Conservation (phyloP, 2,329 filamentous ascomycete genomes). For the Penicillium sp. region DNA sequence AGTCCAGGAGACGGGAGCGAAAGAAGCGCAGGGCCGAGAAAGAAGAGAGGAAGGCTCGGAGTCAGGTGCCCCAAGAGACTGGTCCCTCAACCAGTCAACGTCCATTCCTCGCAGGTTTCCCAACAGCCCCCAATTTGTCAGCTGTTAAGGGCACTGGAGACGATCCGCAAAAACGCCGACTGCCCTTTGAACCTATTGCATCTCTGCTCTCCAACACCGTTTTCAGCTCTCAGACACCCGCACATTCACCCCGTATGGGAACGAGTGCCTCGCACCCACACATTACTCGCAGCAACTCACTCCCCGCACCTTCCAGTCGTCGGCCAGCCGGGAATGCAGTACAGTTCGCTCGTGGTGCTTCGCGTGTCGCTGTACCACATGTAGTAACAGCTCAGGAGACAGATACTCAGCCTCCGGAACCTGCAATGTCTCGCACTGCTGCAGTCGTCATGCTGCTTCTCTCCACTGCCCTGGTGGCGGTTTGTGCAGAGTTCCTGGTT, state of each 20-base stretch:
- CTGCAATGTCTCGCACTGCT: conserved; percentile 54
- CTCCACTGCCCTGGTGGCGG: conserved; percentile 57
- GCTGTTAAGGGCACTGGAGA: conserved; percentile 11
- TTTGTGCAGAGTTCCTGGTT: conserved; percentile 69
- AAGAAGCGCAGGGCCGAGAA: conserved; percentile 22
- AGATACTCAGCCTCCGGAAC: conserved; percentile 18
- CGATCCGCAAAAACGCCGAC: conserved; percentile 23
- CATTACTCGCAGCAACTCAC: conserved; percentile 33
- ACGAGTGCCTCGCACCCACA: conserved; percentile 15
- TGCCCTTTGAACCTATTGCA: conserved; percentile 33
- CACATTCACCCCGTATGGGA: conserved; percentile 11
- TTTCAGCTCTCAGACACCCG: conserved; percentile 26
- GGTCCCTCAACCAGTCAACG: conserved; percentile 1
- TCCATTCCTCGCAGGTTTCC: conserved; percentile 18
- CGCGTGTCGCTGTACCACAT: conserved; percentile 23
- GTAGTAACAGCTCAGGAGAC: conserved; percentile 14
- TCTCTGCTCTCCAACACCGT: conserved; percentile 37
- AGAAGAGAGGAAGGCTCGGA: conserved; percentile 14
- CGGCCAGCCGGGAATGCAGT: conserved; percentile 34
- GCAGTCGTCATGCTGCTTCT: conserved; percentile 54
- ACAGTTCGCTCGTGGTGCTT: conserved; percentile 34
- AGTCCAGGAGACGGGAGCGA: conserved; percentile 23
- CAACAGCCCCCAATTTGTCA: conserved; percentile 14
- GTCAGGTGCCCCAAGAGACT: background rate
- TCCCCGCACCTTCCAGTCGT: conserved; percentile 29